These are phyloP conservation scores for Leishmania martiniquensis DNA, from an alignment of 208 protist species.

Conservation along the genomic window DNA sequence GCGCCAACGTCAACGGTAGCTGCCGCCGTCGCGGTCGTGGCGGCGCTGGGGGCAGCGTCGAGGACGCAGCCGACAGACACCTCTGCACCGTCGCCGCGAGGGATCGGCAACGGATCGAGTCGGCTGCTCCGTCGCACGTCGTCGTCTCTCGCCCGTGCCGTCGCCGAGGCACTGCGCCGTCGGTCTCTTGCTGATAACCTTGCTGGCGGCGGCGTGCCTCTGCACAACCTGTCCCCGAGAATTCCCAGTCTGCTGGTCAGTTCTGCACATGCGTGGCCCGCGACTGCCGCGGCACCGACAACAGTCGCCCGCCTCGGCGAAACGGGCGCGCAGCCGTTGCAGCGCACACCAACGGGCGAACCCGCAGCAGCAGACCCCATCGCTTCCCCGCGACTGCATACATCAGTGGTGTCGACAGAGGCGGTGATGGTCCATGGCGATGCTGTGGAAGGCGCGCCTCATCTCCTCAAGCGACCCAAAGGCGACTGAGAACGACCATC, in stretches of 20 bases:
- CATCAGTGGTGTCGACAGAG: neutral
- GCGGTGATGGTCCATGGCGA: neutral
- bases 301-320: neutral
- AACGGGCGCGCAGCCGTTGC: neutral
- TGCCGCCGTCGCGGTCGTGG: neutral
- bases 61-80: neutral
- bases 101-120: neutral
- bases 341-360: neutral
- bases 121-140: slow-evolving; percentile 1
- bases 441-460: neutral
- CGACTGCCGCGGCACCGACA: neutral
- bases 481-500: neutral
- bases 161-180: neutral
- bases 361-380: neutral
- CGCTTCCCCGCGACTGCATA: neutral
- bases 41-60: neutral
- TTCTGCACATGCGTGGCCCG: neutral
- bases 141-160: slow-evolving; percentile 9
- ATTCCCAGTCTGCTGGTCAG: slow-evolving; percentile 5
- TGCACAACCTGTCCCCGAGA: neutral
- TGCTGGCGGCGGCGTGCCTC: neutral
- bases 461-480: neutral
- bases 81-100: neutral
- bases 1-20: neutral
- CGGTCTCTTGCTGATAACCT: neutral